Base-by-base conservation (phyloP, 164 flowering plant species). In the Stephania japonica region DNA sequence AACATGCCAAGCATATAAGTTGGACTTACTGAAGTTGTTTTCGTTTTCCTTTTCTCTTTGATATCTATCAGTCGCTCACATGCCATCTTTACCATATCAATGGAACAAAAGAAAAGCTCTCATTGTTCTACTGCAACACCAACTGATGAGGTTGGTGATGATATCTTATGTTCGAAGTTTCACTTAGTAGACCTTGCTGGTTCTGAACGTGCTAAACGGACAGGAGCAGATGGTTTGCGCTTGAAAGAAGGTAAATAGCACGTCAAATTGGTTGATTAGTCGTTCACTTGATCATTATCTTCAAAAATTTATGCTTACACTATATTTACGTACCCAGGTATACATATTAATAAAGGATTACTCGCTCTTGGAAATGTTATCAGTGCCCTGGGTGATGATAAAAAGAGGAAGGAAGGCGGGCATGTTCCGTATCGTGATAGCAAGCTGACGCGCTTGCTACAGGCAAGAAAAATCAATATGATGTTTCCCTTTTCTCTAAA, bases 371-470 rank as follows among this genome's bases (percentile, higher is more conserved):
- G 99, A 12, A 96, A 96, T 85, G 99, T 96, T 67, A 96, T 96
- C n/a, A 96, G 98, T 87, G 99, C 99, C n/a, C 72, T 96, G 72
- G 99, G 99, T 16, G 99, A 96, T 87, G 99, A 96, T 67, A 96
- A 87, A 81, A 96, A 96, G 78, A 75, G 99, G 59, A 93, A 90
- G 83, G 95, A 92, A 84, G 97, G 99, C 42, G 98, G 92, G 3
- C 99, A 96, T 75, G 93, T 96, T 75, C 99, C 99, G 1, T 96
- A 96, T 42, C 89, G 99, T 56, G 99, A 96, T 67, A 96, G 99
- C 97, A 96, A 96, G 81, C 74, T 96, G 76, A 96, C 99, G 26
- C 97, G 99, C 24, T 77, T 96, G 74, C 70, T 96, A 47, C 99
- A 96, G 98, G 99, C 77, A 86, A 25, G 83, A 6, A 16, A 44